Evolutionary conservation across 78 protist species (phyloP), one percentile per base, ranked within the genome.

Genomic region (Dictyostelium capitatum): DNA sequence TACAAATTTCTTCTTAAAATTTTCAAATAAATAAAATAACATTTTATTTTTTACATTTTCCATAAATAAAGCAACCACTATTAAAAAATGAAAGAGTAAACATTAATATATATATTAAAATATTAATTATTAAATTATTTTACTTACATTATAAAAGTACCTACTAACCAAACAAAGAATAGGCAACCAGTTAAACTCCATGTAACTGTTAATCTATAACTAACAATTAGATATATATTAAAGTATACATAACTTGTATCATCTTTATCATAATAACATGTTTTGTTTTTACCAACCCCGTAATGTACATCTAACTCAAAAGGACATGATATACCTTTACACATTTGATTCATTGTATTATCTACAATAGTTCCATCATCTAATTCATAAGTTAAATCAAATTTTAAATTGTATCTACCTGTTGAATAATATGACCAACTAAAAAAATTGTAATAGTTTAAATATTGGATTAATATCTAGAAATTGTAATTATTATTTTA

Each of bases 191-290:
- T 30, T 67, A 67, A 32, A 67, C 48, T 43, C 14, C 10, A 67
- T 67, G 75, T 67, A 30, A 67, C 37, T 30, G 75, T 32, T 32
- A 67, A 67, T 67, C 75, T 67, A 67, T 67, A 67, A 32, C 37
- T 37, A 67, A 30, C 6, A 47, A 67, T 67, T 67, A 48, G 75
- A 32, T 32, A 25, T 6, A 67, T 28, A 15, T 7, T 11, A 32
- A 32, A 67, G 47, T 67, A 67, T 30, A 67, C 75, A 67, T 11
- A 67, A 5, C 9, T 17, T 15, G 75, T 28, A 65, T 65, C 74
- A 1, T 67, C 32, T 15, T 67, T 67, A 15, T 67, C 75, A 67
- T 67, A 67, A 67, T 67, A 67, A 67, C 75, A 67, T 67, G 75
- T 67, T 28, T 32, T 67, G 30, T 67, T 67, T 25, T 37, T 15